Evolutionary conservation across 805 yeast genomes (phyloP).

Genomic region (Kuraishia ogatae): DNA sequence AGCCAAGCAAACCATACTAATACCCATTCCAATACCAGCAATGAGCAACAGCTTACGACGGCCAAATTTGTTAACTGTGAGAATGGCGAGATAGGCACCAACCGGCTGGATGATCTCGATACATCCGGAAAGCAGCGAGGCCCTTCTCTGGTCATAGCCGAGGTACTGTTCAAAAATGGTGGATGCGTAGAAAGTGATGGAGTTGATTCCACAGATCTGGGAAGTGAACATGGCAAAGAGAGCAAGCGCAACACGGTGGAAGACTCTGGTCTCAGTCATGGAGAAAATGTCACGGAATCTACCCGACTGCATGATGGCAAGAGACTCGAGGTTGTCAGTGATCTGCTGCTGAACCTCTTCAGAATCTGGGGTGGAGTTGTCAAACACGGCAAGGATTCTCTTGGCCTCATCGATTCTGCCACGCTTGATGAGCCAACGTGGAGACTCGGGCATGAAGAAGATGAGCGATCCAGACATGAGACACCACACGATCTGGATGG

Average conservation of each 20-base stretch:
- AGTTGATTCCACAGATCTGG: conserved; percentile 43
- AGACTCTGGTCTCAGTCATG: conserved; percentile 19
- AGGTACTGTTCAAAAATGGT: conserved; percentile 35
- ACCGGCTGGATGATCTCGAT: conserved; percentile 22
- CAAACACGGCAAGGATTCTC: background rate
- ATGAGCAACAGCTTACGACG: conserved; percentile 26
- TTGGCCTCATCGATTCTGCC: conserved; percentile 48
- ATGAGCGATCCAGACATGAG: conserved; percentile 49
- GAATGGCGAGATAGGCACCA: conserved; percentile 30
- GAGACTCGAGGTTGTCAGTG: too few relatives aligned
- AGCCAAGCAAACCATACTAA: conserved; percentile 35
- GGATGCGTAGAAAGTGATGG: conserved; percentile 45
- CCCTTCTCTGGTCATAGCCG: conserved; percentile 25
- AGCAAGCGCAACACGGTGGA: conserved; percentile 33
- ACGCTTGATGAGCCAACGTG: conserved; percentile 58
- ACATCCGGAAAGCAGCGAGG: conserved; percentile 33
- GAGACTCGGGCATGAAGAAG: conserved; percentile 64
- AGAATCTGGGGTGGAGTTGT: too few relatives aligned
- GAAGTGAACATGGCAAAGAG: conserved; percentile 32
- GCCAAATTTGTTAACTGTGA: conserved; percentile 28
- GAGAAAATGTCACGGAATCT: conserved; percentile 24
- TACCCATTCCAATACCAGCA: conserved; percentile 29
- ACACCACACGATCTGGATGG: conserved; percentile 65
- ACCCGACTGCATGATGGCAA: too few relatives aligned
- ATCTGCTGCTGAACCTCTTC: too few relatives aligned